A percentile compares a stretch with the other conserved stretches of the same genome.
Evolutionary conservation across 1,139 yeast species (phyloP).

Genomic region (Hyphopichia fennica): DNA sequence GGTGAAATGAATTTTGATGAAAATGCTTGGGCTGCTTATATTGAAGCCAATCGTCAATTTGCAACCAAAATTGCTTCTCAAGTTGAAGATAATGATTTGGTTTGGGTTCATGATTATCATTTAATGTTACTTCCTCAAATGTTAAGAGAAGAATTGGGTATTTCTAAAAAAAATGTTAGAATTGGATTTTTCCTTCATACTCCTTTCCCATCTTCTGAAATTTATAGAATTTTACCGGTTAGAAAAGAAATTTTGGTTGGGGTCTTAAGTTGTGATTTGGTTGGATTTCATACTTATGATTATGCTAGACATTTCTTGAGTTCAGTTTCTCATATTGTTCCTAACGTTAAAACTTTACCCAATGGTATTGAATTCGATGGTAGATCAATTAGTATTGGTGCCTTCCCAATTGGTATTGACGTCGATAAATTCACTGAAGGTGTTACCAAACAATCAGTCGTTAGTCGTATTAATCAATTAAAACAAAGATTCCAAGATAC

Average conservation of each 20-base stretch:
- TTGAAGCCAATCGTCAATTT: slow-evolving; percentile 86
- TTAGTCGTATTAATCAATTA: slow-evolving; percentile 62
- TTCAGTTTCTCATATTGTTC: slow-evolving; percentile 81
- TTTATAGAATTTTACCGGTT: slow-evolving; percentile 93
- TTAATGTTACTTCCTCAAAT: slow-evolving; percentile 92
- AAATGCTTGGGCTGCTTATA: slow-evolving; percentile 96
- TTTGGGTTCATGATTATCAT: slow-evolving; percentile 99
- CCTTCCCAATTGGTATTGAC: slow-evolving; percentile 98
- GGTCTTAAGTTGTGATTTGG: slow-evolving; percentile 87
- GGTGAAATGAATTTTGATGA: slow-evolving; percentile 99
- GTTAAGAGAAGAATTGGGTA: slow-evolving; percentile 66
- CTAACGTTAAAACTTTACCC: slow-evolving; percentile 78
- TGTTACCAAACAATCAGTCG: slow-evolving; percentile 60
- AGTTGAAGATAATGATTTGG: slow-evolving; percentile 80
- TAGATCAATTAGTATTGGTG: slow-evolving; percentile 82
- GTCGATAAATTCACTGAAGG: slow-evolving; percentile 89
- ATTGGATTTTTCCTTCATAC: slow-evolving; percentile 96
- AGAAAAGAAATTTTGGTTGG: slow-evolving; percentile 90
- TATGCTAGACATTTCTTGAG: slow-evolving; percentile 97
- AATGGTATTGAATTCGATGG: slow-evolving; percentile 85
- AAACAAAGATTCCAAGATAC: slow-evolving; percentile 62
- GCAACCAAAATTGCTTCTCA: slow-evolving; percentile 72
- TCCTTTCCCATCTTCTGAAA: slow-evolving; percentile 97
- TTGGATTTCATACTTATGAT: slow-evolving; percentile 99
- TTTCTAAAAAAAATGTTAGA: slow-evolving; percentile 54